Conservation (phyloP, 2,329 filamentous ascomycete species). For the Fusarium haematococcum region DNA sequence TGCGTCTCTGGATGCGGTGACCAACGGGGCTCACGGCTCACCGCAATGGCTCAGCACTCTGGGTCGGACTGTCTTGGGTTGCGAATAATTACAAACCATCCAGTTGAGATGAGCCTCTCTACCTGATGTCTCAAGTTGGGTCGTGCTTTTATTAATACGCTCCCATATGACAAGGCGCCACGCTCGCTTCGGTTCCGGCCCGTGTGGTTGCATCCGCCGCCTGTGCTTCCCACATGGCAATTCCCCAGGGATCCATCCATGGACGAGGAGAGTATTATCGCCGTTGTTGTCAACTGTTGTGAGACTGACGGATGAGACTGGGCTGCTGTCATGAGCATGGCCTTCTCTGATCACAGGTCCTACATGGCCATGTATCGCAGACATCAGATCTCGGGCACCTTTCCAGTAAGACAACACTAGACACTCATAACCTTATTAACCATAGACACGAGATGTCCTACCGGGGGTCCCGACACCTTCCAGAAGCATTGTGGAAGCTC, state of each 20-base stretch:
- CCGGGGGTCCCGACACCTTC: slow-evolving; percentile 16
- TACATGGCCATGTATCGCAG: background rate
- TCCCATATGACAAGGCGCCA: slow-evolving; percentile 13
- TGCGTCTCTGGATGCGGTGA: background rate
- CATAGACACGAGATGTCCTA: background rate
- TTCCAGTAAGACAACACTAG: background rate
- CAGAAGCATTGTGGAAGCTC: slow-evolving; percentile 13
- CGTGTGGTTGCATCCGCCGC: slow-evolving; percentile 23
- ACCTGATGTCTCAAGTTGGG: slow-evolving; percentile 2
- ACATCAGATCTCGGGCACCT: background rate
- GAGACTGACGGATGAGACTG: background rate
- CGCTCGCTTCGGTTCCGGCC: slow-evolving; percentile 22
- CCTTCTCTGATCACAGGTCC: background rate
- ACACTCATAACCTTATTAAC: background rate
- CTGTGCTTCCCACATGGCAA: slow-evolving; percentile 43
- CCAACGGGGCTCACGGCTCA: background rate
- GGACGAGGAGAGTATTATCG: background rate
- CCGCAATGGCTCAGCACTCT: background rate
- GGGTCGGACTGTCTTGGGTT: background rate
- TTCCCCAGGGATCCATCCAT: slow-evolving; percentile 24
- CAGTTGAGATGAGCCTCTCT: background rate
- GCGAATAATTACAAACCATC: background rate
- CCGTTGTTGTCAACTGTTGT: background rate
- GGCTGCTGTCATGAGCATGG: background rate
- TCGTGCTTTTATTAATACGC: slow-evolving; percentile 18